A percentile compares a stretch with the other conserved stretches of the same genome.
phyloP scores from a whole-genome alignment of 495 filamentous ascomycete species.

The Xylaria grammica region DNA sequence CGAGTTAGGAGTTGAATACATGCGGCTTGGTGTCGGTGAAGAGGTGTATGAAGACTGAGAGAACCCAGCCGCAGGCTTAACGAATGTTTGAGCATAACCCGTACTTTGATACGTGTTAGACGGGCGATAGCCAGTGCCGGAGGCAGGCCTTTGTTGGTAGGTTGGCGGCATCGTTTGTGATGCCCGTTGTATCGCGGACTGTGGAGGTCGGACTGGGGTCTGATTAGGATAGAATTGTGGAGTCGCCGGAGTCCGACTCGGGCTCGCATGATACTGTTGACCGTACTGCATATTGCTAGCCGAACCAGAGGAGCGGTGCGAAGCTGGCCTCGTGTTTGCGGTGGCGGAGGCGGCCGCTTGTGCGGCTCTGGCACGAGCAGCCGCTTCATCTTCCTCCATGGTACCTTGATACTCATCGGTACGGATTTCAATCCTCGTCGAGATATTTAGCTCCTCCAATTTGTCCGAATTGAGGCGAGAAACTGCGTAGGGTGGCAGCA shows the following conservation, averaged over 20 bases:
- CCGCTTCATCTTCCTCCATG: constrained; percentile 83
- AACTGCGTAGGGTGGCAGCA: constrained; percentile 82
- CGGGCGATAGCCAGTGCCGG: constrained; percentile 34
- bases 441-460: constrained; percentile 79
- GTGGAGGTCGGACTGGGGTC: constrained; percentile 45
- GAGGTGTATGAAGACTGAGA: constrained; percentile 38
- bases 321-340: constrained; percentile 39
- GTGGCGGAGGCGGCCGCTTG: constrained; percentile 37
- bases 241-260: constrained; percentile 39
- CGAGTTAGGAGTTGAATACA: constrained; percentile 33
- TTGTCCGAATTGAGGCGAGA: constrained; percentile 86
- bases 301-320: constrained; percentile 46
- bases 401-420: constrained; percentile 74
- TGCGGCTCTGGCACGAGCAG: constrained; percentile 43
- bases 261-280: constrained; percentile 44
- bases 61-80: constrained; percentile 34
- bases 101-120: constrained; percentile 33
- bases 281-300: constrained; percentile 39
- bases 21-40: constrained; percentile 36
- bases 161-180: constrained; percentile 35
- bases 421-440: constrained; percentile 76
- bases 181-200: constrained; percentile 31
- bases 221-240: constrained; percentile 47
- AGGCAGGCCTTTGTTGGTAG: constrained; percentile 38
- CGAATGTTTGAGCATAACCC: constrained; percentile 40